These are phyloP conservation scores for Scutellaria galericulata DNA, from an alignment of 257 asterid species.

Conservation along the genomic window DNA sequence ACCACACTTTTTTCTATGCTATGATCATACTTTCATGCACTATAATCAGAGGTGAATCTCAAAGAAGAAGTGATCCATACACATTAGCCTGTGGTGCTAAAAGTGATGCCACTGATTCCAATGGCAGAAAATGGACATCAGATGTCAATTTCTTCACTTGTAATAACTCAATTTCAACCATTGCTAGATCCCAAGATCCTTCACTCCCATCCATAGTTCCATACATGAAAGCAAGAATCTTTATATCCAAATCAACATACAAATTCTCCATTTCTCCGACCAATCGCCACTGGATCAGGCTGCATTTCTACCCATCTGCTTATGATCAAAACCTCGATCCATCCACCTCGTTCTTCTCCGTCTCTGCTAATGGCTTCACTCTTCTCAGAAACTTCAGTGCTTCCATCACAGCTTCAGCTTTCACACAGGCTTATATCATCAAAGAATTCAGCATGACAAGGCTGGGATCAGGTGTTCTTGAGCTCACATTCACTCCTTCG, in stretches of 20 bases:
- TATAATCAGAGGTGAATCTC: slow-evolving; percentile 36
- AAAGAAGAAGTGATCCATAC: slow-evolving; percentile 39
- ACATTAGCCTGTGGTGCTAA: slow-evolving; percentile 66
- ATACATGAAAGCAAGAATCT: slow-evolving; percentile 73
- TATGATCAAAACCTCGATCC: slow-evolving; percentile 41
- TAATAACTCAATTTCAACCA: slow-evolving; percentile 39
- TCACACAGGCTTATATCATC: slow-evolving; percentile 62
- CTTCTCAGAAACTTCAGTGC: slow-evolving; percentile 74
- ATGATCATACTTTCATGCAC: slow-evolving; percentile 37
- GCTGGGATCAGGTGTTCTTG: slow-evolving; percentile 38
- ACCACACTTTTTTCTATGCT: slow-evolving; percentile 29
- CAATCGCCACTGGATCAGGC: slow-evolving; percentile 65
- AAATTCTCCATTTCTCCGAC: slow-evolving; percentile 46
- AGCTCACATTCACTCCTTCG: slow-evolving; percentile 66
- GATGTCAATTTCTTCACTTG: slow-evolving; percentile 48
- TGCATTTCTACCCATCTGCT: slow-evolving; percentile 72
- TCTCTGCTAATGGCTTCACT: slow-evolving; percentile 45
- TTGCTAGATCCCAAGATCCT: slow-evolving; percentile 64
- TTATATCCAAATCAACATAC: slow-evolving; percentile 52
- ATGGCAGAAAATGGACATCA: slow-evolving; percentile 59
- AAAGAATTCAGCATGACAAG: slow-evolving; percentile 51
- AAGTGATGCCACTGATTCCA: slow-evolving; percentile 45
- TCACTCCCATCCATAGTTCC: slow-evolving; percentile 70
- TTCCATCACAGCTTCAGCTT: slow-evolving; percentile 56
- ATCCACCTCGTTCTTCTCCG: slow-evolving; percentile 53